Base-by-base conservation (phyloP, 179 eudicot genomes). In the Camellia oleifera region DNA sequence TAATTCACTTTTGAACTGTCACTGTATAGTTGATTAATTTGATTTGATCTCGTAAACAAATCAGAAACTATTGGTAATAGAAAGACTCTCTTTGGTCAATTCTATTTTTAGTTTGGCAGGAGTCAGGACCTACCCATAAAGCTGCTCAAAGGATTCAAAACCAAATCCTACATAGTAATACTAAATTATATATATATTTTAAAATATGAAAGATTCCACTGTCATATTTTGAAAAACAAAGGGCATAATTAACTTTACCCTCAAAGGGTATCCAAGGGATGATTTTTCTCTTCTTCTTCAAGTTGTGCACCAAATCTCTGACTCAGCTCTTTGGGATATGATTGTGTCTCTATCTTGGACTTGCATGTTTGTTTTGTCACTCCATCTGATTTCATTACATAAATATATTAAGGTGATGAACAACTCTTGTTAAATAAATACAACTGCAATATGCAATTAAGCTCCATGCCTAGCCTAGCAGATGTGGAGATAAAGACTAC, bases 271-370 rank as follows among this genome's bases (percentile, higher is more conserved):
- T 77, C 79, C 72, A 63, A 77, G 72, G 48, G 79, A 64, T 48
- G 79, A 48, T 48, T 62, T 76, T 42, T 46, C 23, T 10, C 26
- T 46, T n/a, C 56, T 46, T 64, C 64, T 63, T 48, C 79, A 50
- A 75, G 32, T 45, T 82, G 73, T 74, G 69, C 68, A 76, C 32
- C 42, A 77, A 84, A 83, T 81, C 86, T 81, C 80, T 86, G 86
- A 81, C 88, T 70, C 73, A 77, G 77, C 52, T 32, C 5, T 56
- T 74, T 26, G 52, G 32, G 40, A 77, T 64, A 77, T 64, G 44
- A 65, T 84, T 87, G 79, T 80, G 40, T 32, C 40, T 81, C 79
- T 84, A 12, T 64, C 40, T 32, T 3, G 65, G 0, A 11, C 45
- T 46, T 15, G 10, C 57, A 2, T 76, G 32, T 76, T 45, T 76